Percentiles rank a stretch among this genome's conserved stretches.
These are phyloP conservation scores for Suillus subalutaceus DNA, from an alignment of 768 basidiomycete genomes.

Conservation along the genomic window DNA sequence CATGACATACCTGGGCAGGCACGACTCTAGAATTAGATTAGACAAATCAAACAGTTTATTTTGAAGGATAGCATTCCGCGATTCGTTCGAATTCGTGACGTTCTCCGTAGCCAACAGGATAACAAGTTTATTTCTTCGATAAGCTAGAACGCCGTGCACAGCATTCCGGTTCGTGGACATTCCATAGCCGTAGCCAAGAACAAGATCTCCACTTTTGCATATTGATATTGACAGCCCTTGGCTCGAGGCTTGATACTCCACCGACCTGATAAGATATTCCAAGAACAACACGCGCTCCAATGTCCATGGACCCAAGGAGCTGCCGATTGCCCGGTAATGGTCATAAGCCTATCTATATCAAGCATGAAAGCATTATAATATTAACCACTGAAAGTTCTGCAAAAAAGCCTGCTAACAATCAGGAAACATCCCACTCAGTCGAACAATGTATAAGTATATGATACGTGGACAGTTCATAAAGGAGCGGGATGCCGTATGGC, in stretches of 20 bases:
- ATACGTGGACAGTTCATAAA: background rate
- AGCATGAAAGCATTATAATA: background rate
- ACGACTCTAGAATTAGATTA: no score
- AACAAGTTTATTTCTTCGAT: no score
- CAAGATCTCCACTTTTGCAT: background rate
- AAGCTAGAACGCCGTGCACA: no score
- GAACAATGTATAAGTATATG: background rate
- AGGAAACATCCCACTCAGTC: background rate
- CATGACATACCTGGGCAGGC: background rate
- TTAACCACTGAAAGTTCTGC: background rate
- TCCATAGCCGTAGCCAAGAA: background rate
- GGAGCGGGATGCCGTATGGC: background rate
- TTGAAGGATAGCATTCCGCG: no score
- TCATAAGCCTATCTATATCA: background rate
- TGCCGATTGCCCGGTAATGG: background rate
- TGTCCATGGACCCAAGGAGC: background rate
- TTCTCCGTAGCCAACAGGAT: background rate
- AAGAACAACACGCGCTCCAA: background rate
- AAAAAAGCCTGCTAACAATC: background rate
- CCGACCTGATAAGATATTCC: background rate
- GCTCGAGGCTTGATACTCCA: background rate
- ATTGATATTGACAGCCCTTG: background rate
- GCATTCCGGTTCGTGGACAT: no score
- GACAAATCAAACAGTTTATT: no score
- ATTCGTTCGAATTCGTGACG: no score